Conservation (phyloP, 306 rosid genomes). For the Lathyrus aphaca region DNA sequence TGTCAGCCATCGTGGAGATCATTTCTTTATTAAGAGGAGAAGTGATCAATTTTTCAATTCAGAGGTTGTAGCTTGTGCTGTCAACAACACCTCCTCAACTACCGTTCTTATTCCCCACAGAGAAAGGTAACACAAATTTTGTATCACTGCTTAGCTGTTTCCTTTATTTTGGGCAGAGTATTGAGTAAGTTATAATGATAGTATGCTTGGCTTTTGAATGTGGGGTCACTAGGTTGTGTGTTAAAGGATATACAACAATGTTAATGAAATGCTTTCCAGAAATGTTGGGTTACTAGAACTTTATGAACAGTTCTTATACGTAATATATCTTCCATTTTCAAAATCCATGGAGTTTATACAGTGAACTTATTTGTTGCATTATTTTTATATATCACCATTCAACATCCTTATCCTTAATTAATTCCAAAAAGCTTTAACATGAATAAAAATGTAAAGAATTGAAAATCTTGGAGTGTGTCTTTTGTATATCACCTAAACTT, state of each 20-base stretch:
- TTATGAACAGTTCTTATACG: slow-evolving; percentile 11
- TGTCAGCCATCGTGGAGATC: slow-evolving; percentile 84
- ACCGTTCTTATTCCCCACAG: slow-evolving; percentile 83
- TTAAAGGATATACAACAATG: slow-evolving; percentile 23
- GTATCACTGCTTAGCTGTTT: slow-evolving; percentile 30
- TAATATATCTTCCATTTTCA: slow-evolving; percentile 7
- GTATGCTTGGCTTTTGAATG: slow-evolving; percentile 28
- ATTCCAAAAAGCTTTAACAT: slow-evolving; percentile 28
- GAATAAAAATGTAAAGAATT: slow-evolving; percentile 29
- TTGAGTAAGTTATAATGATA: slow-evolving; percentile 14
- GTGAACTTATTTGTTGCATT: slow-evolving; percentile 9
- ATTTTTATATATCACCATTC: slow-evolving; percentile 21
- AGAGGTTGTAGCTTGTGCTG: slow-evolving; percentile 76
- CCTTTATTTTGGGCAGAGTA: slow-evolving; percentile 19
- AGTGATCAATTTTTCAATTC: slow-evolving; percentile 79
- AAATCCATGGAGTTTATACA: slow-evolving; percentile 21
- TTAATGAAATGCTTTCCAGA: slow-evolving; percentile 24
- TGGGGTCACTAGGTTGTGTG: background rate
- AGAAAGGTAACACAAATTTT: slow-evolving; percentile 62
- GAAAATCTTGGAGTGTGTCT: slow-evolving; percentile 10
- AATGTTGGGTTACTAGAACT: slow-evolving; percentile 16
- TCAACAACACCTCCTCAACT: slow-evolving; percentile 64
- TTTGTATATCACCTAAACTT: slow-evolving; percentile 44
- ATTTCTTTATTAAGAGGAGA: slow-evolving; percentile 75
- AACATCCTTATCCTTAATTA: slow-evolving; percentile 28